Conservation (phyloP, 2,329 filamentous ascomycete species). For the Pestalotiopsis sp. region DNA sequence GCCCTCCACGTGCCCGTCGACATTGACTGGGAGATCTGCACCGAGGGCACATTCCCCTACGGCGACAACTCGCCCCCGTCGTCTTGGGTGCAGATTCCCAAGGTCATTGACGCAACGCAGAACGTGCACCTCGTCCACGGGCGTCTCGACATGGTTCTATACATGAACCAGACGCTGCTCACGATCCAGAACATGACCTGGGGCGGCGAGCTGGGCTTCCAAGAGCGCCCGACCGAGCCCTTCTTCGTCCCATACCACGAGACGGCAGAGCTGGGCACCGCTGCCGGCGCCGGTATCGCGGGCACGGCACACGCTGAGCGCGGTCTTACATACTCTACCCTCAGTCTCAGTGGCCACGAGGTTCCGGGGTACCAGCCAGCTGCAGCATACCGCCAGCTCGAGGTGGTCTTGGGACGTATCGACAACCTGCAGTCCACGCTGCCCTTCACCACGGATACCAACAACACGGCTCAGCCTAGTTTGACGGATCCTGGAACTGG, state of each 20-base stretch:
- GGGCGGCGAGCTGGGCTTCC: slow-evolving; percentile 70
- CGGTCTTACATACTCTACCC: slow-evolving; percentile 69
- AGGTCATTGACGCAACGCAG: slow-evolving; percentile 71
- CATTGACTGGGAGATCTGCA: slow-evolving; percentile 59
- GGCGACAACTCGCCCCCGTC: slow-evolving; percentile 55
- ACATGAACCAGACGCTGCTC: slow-evolving; percentile 67
- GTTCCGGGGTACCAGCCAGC: slow-evolving; percentile 65
- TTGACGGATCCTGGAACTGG: neutral
- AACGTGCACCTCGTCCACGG: slow-evolving; percentile 74
- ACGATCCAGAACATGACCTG: slow-evolving; percentile 80
- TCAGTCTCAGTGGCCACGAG: slow-evolving; percentile 67
- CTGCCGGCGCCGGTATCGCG: slow-evolving; percentile 64
- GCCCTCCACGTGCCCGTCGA: slow-evolving; percentile 31
- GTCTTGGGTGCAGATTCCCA: slow-evolving; percentile 59
- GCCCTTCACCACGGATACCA: slow-evolving; percentile 12
- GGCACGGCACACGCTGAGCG: slow-evolving; percentile 74
- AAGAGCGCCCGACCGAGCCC: slow-evolving; percentile 55
- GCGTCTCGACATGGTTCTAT: slow-evolving; percentile 65
- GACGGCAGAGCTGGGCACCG: slow-evolving; percentile 41
- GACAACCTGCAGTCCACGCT: slow-evolving; percentile 26
- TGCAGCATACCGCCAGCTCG: slow-evolving; percentile 68
- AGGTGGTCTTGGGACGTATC: slow-evolving; percentile 73
- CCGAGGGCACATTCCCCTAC: slow-evolving; percentile 37
- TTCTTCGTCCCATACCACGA: slow-evolving; percentile 68
- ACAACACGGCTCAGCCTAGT: slow-evolving; percentile 10